Base-by-base conservation (phyloP, 1,284 basidiomycete genomes). In the Marasmius oreades region DNA sequence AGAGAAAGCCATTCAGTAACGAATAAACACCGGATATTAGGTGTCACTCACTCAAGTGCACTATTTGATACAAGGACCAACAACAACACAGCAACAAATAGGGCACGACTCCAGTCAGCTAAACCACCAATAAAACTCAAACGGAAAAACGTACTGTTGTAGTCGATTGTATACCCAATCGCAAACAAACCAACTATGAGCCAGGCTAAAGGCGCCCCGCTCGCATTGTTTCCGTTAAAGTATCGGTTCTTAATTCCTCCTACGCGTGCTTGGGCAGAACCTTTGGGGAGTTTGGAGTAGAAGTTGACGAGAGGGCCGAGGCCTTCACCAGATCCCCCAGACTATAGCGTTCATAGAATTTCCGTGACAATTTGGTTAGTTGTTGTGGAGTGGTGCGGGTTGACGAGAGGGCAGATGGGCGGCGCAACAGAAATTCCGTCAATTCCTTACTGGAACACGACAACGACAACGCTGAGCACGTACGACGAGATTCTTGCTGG, bases 251-350 rank as follows among this genome's bases (percentile, higher is more conserved):
- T 92, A 69, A 95, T 75, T 24, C 90, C 90, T 57, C 79, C 73
- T 50, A 82, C 77, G 11, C 82, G 74, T 51, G 81, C 71, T n/a
- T 90, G 77, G 51, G 86, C 83, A 52, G 82, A 73, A 45, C 88
- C 88, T 68, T 91, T 91, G 63, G 94, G 95, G 51, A 98, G 82
- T 72, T 91, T 92, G 63, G 92, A 94, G 82, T 98, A 98, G 76
- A 97, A 97, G 68, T 90, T 85, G 62, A 97, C 93, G 69, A 97
- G 89, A 39, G 86, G 85, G 57, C 84, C 80, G 56, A 96, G 90
- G 63, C 90, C 86, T 54, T 83, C 85, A 55, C 88, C 90, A 57
- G 86, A 82, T 62, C 92, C 93, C 59, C 88, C 85, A 55, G 89
- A 84, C 89, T 88, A 61, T 50, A 39, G 20, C 20, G 22, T 28